Evolutionary conservation across 768 basidiomycete genomes (phyloP).

Genomic region (Cystobasidium ongulense): DNA sequence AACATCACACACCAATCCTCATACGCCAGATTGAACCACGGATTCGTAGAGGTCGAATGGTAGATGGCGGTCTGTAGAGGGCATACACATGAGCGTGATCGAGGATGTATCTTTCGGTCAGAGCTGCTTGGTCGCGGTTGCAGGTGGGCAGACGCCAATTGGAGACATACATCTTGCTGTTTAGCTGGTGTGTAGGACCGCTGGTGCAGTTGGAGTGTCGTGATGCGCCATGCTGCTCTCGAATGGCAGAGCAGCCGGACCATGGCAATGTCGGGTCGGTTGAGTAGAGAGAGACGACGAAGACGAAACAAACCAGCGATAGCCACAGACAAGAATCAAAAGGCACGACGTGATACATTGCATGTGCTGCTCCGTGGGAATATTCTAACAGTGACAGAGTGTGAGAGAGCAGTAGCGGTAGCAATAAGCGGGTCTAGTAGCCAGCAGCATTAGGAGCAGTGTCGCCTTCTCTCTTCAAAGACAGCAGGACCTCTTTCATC

Average conservation of each 20-base stretch:
- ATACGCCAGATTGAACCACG: constrained; percentile 79
- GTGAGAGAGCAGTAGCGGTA: too few relatives aligned
- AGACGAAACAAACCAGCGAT: not conserved
- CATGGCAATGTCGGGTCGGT: not conserved
- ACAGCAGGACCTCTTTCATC: constrained; percentile 84
- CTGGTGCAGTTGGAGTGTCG: not conserved
- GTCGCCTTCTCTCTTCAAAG: constrained; percentile 56
- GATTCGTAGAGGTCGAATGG: constrained; percentile 67
- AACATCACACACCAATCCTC: constrained; percentile 68
- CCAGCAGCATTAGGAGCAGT: constrained; percentile 33
- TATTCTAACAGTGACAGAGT: too few relatives aligned
- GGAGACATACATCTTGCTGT: not conserved
- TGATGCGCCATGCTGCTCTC: constrained; percentile 5
- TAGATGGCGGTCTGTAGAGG: constrained; percentile 40
- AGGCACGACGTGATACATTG: not conserved
- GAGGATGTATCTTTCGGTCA: not conserved
- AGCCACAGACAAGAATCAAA: not conserved
- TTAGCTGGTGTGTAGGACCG: not conserved
- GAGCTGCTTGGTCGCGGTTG: not conserved
- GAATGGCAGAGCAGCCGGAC: not conserved
- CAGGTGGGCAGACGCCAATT: not conserved
- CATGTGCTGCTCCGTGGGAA: not conserved
- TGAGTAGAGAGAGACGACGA: not conserved
- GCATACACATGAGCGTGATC: not conserved
- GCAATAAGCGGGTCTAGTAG: too few relatives aligned